phyloP scores from a whole-genome alignment of 352 stramenopile genomes.

The Phytophthora crassamura region DNA sequence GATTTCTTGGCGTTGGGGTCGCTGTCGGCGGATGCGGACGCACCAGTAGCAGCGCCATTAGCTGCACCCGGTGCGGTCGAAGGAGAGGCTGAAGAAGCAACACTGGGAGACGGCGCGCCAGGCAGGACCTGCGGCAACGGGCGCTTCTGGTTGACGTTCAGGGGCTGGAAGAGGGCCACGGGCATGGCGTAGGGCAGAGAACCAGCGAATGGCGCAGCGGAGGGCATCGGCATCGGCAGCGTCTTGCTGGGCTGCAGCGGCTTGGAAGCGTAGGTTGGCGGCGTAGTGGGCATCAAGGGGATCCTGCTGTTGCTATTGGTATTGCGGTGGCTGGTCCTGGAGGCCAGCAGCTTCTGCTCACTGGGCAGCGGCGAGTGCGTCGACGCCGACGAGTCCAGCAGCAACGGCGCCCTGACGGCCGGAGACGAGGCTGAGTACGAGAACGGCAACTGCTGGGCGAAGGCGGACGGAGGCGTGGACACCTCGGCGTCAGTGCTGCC shows the following conservation, averaged over 20 bases:
- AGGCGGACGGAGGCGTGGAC: conserved; percentile 51
- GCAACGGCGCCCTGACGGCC: too few relatives aligned
- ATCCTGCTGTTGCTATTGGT: conserved; percentile 7
- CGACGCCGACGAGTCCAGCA: conserved; percentile 9
- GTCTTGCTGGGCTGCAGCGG: conserved; percentile 15
- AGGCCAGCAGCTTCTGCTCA: conserved; percentile 30
- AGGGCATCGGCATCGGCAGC: conserved; percentile 1
- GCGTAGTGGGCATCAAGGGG: too few relatives aligned
- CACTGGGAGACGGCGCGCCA: conserved; percentile 13
- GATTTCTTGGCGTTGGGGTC: conserved; percentile 62
- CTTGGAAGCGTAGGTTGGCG: conserved; percentile 2
- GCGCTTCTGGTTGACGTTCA: conserved; percentile 59
- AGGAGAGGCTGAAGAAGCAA: not conserved
- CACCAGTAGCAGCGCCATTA: not conserved
- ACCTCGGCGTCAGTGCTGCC: conserved; percentile 57
- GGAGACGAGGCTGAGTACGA: too few relatives aligned
- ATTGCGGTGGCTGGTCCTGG: conserved; percentile 6
- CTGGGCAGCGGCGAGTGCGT: conserved; percentile 30
- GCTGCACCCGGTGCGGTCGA: too few relatives aligned
- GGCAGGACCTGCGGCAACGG: conserved; percentile 57
- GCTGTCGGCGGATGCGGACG: conserved; percentile 13
- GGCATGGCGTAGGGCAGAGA: conserved; percentile 67
- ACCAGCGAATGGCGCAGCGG: conserved; percentile 25
- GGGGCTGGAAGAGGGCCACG: conserved; percentile 61
- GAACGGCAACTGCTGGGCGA: conserved; percentile 30